A percentile compares a stretch with the other conserved stretches of the same genome.
phyloP scores from a whole-genome alignment of 2,329 filamentous ascomycete species.

The Fusarium setosum region DNA sequence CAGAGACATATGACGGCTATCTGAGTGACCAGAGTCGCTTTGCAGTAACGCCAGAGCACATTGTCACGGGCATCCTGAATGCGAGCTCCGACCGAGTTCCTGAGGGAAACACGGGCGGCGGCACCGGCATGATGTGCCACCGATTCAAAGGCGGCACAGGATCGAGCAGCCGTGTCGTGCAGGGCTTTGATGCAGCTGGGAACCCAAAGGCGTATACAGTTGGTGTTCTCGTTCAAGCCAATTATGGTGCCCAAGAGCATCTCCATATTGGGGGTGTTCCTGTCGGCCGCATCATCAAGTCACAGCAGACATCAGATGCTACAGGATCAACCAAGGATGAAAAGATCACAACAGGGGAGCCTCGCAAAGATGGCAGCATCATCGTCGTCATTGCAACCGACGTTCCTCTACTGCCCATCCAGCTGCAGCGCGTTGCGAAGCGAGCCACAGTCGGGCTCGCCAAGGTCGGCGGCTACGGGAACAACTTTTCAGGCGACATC shows the following conservation, averaged over 20 bases:
- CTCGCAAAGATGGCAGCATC: conserved; percentile 50
- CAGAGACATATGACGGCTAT: conserved; percentile 72
- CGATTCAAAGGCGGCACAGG: conserved; percentile 76
- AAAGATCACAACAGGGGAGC: conserved; percentile 34
- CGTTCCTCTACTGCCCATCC: conserved; percentile 45
- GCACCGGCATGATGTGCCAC: conserved; percentile 76
- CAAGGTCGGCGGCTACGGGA: conserved; percentile 70
- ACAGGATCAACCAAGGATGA: conserved; percentile 35
- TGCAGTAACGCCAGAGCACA: conserved; percentile 63
- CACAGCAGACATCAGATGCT: conserved; percentile 42
- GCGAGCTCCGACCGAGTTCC: conserved; percentile 62
- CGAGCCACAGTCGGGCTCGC: conserved; percentile 71
- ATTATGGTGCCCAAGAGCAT: conserved; percentile 69
- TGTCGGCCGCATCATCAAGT: conserved; percentile 66
- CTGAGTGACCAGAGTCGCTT: conserved; percentile 69
- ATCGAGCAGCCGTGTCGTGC: conserved; percentile 67
- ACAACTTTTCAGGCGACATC: conserved; percentile 73
- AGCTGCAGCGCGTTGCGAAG: conserved; percentile 62
- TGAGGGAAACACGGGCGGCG: conserved; percentile 74
- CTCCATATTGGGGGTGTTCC: conserved; percentile 71
- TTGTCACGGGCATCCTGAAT: conserved; percentile 64
- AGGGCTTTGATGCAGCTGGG: conserved; percentile 51
- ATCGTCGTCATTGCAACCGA: conserved; percentile 49
- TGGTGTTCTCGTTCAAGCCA: conserved; percentile 72
- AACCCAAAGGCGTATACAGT: conserved; percentile 63